Base-by-base conservation (phyloP, 164 flowering plant genomes). In the Piper betle region DNA sequence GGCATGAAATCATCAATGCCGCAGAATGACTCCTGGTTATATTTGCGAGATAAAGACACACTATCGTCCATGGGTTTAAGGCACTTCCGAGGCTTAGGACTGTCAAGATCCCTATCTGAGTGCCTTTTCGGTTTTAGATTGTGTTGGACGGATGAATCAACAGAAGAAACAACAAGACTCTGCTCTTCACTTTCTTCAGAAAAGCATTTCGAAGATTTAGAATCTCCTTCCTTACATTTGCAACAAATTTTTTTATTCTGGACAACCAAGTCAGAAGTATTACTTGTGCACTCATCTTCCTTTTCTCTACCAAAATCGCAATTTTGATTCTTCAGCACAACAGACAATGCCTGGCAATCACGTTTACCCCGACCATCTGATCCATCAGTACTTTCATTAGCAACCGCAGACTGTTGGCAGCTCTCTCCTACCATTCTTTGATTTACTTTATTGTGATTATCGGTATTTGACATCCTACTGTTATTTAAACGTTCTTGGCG, bases 31-130 rank as follows among this genome's bases (percentile, higher is more conserved):
- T 64, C 67, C 37, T 33, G 64, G 62, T 81, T 86, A 65, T 88
- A 93, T 71, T 86, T 84, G 71, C 64, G 57, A 25, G 97, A 84
- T 59, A 86, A 39, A 65, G 55, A 69, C 43, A 66, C 64, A 54
- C 64, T 60, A 46, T 77, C 74, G 33, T 67, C 75, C 19, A 66
- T 52, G 53, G 95, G 82, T 64, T 70, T 81, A 18, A 73, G 72
- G 55, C 70, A 81, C 76, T 93, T 93, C 77, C 86, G 76, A 9
- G 92, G 97, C 65, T 88, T 93, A 39, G 92, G 96, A 67, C 84
- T 87, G 72, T 85, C 86, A 60, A 81, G 85, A 75, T 73, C 80
- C 69, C 68, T 63, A 43, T 90, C 96, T 25, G 72, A 82, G 62
- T 81, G 87, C 68, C 99, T 82, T 77, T 93, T 93, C 16, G 82